Base-by-base conservation (phyloP, 768 basidiomycete genomes). In the Kwoniella sp. region DNA sequence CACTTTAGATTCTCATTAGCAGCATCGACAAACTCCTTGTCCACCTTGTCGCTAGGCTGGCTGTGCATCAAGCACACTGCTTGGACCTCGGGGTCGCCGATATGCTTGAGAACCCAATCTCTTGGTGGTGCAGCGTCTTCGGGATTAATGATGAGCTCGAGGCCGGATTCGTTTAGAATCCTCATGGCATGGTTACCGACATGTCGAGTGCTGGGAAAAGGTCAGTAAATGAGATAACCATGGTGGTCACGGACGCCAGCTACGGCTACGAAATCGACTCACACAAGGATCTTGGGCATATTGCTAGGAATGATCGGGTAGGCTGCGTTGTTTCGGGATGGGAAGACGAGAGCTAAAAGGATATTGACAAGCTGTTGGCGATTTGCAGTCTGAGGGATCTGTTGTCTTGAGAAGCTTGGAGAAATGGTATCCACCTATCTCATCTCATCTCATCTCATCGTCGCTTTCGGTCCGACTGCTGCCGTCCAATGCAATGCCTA, bases 1-100 rank as follows among this genome's bases (percentile, higher is more conserved):
- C 90, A 88, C 48, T 85, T 86, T 9, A 99, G 83, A 3, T 24
- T 69, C 17, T 55, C 26, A 22, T 58, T 58, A 49, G 85, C 85
- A 68, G 85, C 83, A 40, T 88, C 86, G 40, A 92, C 69, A 12
- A 94, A 77, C 73, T 92, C 91, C 17, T 83, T 80, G 69, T 95
- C 84, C 21, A 92, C 84, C 89, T 94, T 71, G 48, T 68, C 68
- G 30, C 47, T 62, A 33, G 66, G 64, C 52, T 76, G 71, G 49
- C 62, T 40, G 58, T 64, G 60, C 58, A 66, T 67, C 33, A 60
- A 21, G 21, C 69, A 58, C 0, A 56, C 50, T 7, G 53, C 52
- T 17, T 50, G 36, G 9, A 72, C 70, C 4, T 70, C 60, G 4
- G 63, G 58, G 48, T 72, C 69, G n/a, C 60, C 55, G 7, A 75